Base-by-base conservation (phyloP, 2,329 filamentous ascomycete genomes). In the Neofusicoccum umdonicola region DNA sequence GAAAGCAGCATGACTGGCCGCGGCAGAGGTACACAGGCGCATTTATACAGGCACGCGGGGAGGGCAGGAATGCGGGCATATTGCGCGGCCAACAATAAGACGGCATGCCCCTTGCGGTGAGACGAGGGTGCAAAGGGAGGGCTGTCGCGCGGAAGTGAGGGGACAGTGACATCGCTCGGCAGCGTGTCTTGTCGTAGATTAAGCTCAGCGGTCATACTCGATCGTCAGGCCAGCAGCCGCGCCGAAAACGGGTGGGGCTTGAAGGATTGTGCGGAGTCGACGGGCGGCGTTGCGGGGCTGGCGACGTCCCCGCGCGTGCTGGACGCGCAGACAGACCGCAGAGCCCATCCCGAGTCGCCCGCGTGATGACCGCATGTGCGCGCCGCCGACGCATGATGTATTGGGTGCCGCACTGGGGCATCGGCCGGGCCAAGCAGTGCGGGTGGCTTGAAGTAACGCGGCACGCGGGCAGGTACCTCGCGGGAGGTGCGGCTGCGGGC, bases 1-100 rank as follows among this genome's bases (percentile, higher is more conserved):
- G 22, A 12, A 17, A 37, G 22, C 19, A 27, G n/a, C 56, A 60
- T 58, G 3, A 22, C 35, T 19, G 50, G 31, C 31, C 12, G 51
- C 27, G 17, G 8, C 9, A 11, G 39, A 45, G 42, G 42, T 60
- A 47, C 42, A 60, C 56, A 60, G 56, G 22, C 9, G 15, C n/a
- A 47, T 47, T 60, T 60, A 47, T 60, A 47, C 42, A 60, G 56
- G 56, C 41, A 60, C 56, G 56, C 56, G 31, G 15, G 8, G n/a
- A 6, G 19, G 19, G 12, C 27, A 37, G 56, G 56, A 60, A 60
- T 60, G 56, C 42, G 27, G 56, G 54, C 13, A 41, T 13, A 22
- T 22, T 41, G 51, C 35, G 27, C 8, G 4, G 17, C 12, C 19
- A 15, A 60, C 42, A 35, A 60, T 22, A 27, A 17, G 19, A n/a